Conservation (phyloP, 1,139 yeast species). For the Yamadazyma spencermartinsiae region DNA sequence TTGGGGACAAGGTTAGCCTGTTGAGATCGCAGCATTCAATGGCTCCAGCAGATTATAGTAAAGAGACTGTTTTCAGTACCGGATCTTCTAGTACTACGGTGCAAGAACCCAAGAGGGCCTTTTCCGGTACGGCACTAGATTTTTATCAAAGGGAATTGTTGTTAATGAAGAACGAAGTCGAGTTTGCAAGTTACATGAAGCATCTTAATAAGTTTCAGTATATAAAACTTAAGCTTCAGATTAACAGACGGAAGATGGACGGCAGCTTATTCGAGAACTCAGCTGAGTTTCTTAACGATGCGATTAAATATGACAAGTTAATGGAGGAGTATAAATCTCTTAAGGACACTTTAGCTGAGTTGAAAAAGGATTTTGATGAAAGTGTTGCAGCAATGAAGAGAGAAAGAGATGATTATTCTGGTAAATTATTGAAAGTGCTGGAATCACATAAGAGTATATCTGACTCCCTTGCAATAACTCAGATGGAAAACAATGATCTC, state of each 20-base stretch:
- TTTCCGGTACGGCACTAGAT: slow-evolving; percentile 30
- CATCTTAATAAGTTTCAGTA: slow-evolving; percentile 51
- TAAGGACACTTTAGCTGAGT: slow-evolving; percentile 6
- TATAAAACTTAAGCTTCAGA: slow-evolving; percentile 31
- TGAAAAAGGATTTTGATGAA: slow-evolving; percentile 8
- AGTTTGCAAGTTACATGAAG: slow-evolving; percentile 58
- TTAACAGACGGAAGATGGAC: slow-evolving; percentile 23
- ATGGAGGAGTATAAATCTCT: slow-evolving; percentile 12
- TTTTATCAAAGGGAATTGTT: slow-evolving; percentile 61
- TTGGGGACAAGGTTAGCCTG: slow-evolving; percentile 10
- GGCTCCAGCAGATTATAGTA: slow-evolving; percentile 14
- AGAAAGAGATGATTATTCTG: slow-evolving; percentile 14
- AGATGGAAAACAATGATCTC: slow-evolving; percentile 23
- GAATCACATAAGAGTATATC: slow-evolving; percentile 3
- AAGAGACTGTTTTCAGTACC: slow-evolving; percentile 13
- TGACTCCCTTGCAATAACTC: slow-evolving; percentile 8
- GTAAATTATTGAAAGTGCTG: slow-evolving; percentile 8
- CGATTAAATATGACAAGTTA: slow-evolving; percentile 18
- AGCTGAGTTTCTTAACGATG: slow-evolving; percentile 2
- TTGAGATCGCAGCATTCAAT: slow-evolving; percentile 14
- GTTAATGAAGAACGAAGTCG: slow-evolving; percentile 60
- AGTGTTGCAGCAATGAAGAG: slow-evolving; percentile 20
- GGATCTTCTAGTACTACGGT: slow-evolving; percentile 6
- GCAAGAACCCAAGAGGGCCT: slow-evolving; percentile 5
- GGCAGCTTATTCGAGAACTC: slow-evolving; percentile 7